Evolutionary conservation across 2,329 filamentous ascomycete species (phyloP).

Genomic region (Arthrobotrys iridis): DNA sequence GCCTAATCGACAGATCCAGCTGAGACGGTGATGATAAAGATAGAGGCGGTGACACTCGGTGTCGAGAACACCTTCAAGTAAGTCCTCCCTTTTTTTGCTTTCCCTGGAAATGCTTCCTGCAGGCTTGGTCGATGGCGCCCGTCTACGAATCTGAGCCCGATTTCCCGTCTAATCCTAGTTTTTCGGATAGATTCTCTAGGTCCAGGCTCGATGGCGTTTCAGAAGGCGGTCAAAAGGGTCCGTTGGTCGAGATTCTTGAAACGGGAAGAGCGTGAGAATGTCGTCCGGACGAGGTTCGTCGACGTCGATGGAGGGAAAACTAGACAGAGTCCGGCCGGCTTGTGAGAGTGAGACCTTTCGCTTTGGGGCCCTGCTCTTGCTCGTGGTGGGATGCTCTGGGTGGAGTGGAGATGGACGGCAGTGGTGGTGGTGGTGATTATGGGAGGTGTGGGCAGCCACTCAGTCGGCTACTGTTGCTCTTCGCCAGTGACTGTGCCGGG

Average conservation of each 20-base stretch:
- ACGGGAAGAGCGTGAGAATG: conserved; percentile 25
- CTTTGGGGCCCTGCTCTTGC: neutral
- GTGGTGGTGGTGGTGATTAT: neutral
- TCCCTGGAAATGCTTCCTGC: neutral
- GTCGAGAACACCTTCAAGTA: neutral
- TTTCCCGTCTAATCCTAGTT: conserved; percentile 44
- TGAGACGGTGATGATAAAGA: neutral
- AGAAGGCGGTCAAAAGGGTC: conserved; percentile 26
- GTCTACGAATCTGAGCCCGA: conserved; percentile 34
- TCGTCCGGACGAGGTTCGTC: conserved; percentile 4
- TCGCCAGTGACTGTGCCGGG: too few relatives aligned
- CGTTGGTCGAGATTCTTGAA: conserved; percentile 28
- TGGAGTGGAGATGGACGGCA: conserved; percentile 21
- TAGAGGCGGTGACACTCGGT: neutral
- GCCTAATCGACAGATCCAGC: conserved; percentile 10
- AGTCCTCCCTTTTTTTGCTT: neutral
- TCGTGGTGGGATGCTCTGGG: conserved; percentile 9
- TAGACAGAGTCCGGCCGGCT: conserved; percentile 4
- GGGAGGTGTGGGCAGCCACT: neutral
- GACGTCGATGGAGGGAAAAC: conserved; percentile 21
- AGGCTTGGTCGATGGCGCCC: neutral
- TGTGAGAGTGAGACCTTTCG: conserved; percentile 16
- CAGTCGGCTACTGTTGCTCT: neutral
- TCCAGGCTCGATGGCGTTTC: conserved; percentile 43
- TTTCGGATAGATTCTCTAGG: conserved; percentile 37